Conservation (phyloP, 2,329 filamentous ascomycete species). For the Dothideomycetidae sp. region DNA sequence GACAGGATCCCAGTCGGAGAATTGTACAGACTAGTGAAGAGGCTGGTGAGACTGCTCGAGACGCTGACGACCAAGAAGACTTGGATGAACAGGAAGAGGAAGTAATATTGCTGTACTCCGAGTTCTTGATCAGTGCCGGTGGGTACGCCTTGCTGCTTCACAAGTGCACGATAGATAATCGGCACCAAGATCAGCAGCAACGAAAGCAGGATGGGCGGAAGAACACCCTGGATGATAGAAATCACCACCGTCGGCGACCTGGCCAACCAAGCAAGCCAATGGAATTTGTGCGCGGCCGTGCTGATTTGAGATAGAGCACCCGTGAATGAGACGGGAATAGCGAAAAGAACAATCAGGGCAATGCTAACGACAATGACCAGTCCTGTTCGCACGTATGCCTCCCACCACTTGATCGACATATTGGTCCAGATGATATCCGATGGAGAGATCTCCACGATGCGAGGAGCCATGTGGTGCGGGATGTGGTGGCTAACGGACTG, state of each 20-base stretch:
- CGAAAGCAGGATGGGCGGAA: conserved; percentile 64
- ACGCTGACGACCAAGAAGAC: conserved; percentile 88
- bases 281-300: conserved; percentile 47
- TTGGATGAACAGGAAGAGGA: conserved; percentile 86
- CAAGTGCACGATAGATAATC: conserved; percentile 59
- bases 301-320: conserved; percentile 67
- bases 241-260: conserved; percentile 46
- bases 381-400: conserved; percentile 59
- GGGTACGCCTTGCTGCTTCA: conserved; percentile 61
- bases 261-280: conserved; percentile 58
- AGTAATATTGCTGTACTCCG: conserved; percentile 85
- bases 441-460: conserved; percentile 85
- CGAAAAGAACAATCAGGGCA: conserved; percentile 76
- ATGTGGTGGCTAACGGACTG: conserved; percentile 83
- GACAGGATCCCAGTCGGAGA: conserved; percentile 54
- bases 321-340: conserved; percentile 78
- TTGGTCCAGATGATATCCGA: conserved; percentile 94
- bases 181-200: conserved; percentile 72
- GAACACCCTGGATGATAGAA: conserved; percentile 66
- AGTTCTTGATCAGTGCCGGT: conserved; percentile 67
- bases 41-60: conserved; percentile 55
- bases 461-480: conserved; percentile 83
- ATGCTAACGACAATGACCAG: conserved; percentile 51
- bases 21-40: conserved; percentile 48
- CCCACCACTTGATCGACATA: conserved; percentile 92